Conservation (phyloP, 768 basidiomycete genomes). For the Tulasnella sp. region DNA sequence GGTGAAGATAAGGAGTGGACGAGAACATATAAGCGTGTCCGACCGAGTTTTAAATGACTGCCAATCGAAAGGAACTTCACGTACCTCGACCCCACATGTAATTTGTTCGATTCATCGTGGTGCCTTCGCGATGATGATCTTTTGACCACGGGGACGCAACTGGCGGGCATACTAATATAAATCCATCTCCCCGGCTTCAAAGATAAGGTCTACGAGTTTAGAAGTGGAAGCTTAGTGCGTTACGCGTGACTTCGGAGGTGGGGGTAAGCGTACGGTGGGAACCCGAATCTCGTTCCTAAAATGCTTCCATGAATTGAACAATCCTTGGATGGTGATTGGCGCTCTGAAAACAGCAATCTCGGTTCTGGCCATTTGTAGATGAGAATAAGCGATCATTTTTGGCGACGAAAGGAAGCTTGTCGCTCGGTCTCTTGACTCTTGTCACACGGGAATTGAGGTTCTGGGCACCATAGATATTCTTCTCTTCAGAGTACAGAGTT, state of each 20-base stretch:
- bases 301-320: neutral
- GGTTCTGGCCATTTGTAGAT: neutral
- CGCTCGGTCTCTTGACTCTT: neutral
- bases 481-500: too few relatives aligned
- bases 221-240: too few relatives aligned
- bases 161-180: too few relatives aligned
- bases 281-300: neutral
- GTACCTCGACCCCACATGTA: neutral
- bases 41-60: neutral
- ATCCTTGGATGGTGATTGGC: neutral
- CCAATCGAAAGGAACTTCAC: neutral
- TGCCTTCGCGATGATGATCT: too few relatives aligned
- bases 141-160: too few relatives aligned
- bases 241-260: too few relatives aligned
- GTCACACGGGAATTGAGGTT: neutral
- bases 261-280: neutral
- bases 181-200: too few relatives aligned
- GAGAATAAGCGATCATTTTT: neutral
- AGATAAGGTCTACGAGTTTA: too few relatives aligned
- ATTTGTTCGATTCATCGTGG: too few relatives aligned
- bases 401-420: neutral
- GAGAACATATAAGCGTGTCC: neutral
- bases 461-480: neutral
- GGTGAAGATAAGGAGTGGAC: neutral
- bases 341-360: neutral